Conservation (phyloP, 208 protist genomes). For the Crithidia brevicula region DNA sequence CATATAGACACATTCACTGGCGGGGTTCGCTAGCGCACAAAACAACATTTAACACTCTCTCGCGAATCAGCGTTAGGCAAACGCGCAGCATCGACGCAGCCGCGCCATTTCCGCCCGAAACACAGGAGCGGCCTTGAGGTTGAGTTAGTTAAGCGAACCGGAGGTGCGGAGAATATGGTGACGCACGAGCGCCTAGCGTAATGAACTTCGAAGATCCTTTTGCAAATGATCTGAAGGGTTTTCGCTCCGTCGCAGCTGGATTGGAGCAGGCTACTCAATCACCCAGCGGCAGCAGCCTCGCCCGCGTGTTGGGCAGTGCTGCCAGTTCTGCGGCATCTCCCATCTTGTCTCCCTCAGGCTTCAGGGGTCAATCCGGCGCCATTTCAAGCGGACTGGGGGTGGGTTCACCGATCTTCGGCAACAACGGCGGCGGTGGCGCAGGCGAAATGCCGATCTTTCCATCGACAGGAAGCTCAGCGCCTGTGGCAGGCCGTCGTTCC, state of each 20-base stretch:
- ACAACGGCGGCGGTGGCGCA: not conserved
- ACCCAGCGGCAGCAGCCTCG: not conserved
- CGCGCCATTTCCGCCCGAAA: too few species aligned
- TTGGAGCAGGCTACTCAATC: slow-evolving; percentile 21
- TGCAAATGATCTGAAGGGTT: slow-evolving; percentile 56
- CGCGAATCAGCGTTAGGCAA: too few species aligned
- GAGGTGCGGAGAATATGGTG: too few species aligned
- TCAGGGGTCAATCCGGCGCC: slow-evolving; percentile 4
- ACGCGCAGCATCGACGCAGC: too few species aligned
- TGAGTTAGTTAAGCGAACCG: too few species aligned
- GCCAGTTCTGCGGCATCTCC: not conserved
- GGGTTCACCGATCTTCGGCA: not conserved
- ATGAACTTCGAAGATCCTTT: slow-evolving; percentile 82
- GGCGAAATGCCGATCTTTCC: slow-evolving; percentile 10
- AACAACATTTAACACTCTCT: too few species aligned
- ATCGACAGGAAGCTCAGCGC: not conserved
- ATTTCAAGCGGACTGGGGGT: not conserved
- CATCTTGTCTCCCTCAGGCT: not conserved
- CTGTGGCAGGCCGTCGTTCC: slow-evolving; percentile 35
- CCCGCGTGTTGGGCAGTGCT: not conserved
- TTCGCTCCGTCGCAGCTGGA: slow-evolving; percentile 16
- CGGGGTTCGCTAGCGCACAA: too few species aligned
- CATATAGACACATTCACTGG: too few species aligned
- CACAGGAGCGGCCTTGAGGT: too few species aligned
- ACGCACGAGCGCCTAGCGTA: not conserved